These are phyloP conservation scores for Aquilaria sinensis DNA, from an alignment of 345 rosid genomes.

Conservation along the genomic window DNA sequence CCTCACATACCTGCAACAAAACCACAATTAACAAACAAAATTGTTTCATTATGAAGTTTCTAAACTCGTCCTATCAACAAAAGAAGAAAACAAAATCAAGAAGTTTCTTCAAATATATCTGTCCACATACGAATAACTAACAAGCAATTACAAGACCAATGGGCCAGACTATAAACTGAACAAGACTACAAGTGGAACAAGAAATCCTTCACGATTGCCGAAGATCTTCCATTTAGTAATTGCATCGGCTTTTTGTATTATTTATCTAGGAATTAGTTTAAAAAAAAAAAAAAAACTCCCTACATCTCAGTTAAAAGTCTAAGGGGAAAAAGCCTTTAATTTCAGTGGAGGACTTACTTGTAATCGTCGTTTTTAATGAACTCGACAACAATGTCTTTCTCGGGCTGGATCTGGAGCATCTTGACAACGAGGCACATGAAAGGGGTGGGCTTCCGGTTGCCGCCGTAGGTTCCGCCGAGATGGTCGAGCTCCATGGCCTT, in stretches of 20 bases:
- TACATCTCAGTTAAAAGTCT: too few relatives aligned
- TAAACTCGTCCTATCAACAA: not conserved
- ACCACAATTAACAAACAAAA: not conserved
- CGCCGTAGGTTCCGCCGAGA: conserved; percentile 78
- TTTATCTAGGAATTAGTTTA: not conserved
- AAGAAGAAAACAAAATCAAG: not conserved
- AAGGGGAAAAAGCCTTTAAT: not conserved
- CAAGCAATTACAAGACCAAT: not conserved
- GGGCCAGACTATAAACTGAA: not conserved
- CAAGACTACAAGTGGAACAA: not conserved
- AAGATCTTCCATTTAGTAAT: too few relatives aligned
- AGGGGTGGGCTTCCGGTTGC: conserved; percentile 82
- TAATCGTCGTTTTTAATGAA: conserved; percentile 89
- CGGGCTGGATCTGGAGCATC: conserved; percentile 96
- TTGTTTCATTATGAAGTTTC: too few relatives aligned
- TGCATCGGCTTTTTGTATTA: not conserved
- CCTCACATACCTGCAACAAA: conserved; percentile 60
- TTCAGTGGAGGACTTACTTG: conserved; percentile 38
- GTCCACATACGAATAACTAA: not conserved
- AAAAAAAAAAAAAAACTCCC: too few relatives aligned
- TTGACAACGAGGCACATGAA: conserved; percentile 79
- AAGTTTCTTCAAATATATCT: not conserved
- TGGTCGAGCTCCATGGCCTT: conserved; percentile 94
- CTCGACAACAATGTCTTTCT: conserved; percentile 87
- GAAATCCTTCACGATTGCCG: too few relatives aligned